phyloP scores from a whole-genome alignment of 2,329 filamentous ascomycete genomes.

The Aspergillus fischeri region DNA sequence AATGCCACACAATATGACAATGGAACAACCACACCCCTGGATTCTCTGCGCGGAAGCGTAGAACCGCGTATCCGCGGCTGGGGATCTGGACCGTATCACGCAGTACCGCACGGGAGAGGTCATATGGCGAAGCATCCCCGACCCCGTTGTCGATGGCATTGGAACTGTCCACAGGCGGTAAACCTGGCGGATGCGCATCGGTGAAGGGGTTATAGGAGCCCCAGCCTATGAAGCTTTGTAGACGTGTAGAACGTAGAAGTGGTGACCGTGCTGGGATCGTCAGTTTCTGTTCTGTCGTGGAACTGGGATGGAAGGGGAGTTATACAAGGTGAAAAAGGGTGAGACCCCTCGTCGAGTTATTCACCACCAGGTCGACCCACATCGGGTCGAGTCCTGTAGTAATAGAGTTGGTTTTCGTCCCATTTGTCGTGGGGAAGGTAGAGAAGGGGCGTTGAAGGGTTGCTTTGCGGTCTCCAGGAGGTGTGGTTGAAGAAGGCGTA shows the following conservation, averaged over 20 bases:
- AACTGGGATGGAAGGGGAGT: background rate
- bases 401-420: conserved; percentile 42
- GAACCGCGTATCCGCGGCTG: conserved; percentile 52
- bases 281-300: background rate
- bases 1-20: conserved; percentile 52
- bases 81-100: conserved; percentile 53
- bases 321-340: conserved; percentile 49
- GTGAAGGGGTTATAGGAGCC: conserved; percentile 37
- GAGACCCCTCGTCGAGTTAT: conserved; percentile 50
- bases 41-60: conserved; percentile 54
- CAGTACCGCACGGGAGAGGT: conserved; percentile 38
- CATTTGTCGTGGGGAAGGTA: conserved; percentile 33
- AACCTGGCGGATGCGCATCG: conserved; percentile 19
- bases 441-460: conserved; percentile 31
- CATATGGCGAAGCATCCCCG: conserved; percentile 9
- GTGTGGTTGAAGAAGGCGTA: conserved; percentile 49
- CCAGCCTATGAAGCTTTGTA: conserved; percentile 30
- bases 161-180: conserved; percentile 8
- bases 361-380: conserved; percentile 49
- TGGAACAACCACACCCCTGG: conserved; percentile 50
- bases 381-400: conserved; percentile 22
- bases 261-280: conserved; percentile 29
- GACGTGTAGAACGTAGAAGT: conserved; percentile 30
- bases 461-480: conserved; percentile 39
- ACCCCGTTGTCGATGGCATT: conserved; percentile 14